A percentile compares a stretch with the other conserved stretches of the same genome.
Evolutionary conservation across 139 green algal species (phyloP).

Genomic region (Diplosphaera chodatii): DNA sequence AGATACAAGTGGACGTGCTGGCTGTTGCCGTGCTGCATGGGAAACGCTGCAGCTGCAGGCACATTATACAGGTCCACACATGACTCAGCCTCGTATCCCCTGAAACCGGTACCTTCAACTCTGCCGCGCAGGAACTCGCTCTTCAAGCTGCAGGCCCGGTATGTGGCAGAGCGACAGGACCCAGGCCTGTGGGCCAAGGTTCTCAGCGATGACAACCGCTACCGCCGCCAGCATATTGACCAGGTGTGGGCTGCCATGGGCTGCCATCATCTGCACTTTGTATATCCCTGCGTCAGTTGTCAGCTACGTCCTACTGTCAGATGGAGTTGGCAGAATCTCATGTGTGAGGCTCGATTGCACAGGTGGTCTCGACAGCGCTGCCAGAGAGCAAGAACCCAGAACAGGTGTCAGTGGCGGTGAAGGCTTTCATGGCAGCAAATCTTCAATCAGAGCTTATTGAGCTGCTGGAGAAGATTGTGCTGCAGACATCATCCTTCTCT

Average conservation of each 20-base stretch:
- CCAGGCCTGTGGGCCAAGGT: constrained; percentile 89
- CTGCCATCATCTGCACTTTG: no score
- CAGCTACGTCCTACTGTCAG: no score
- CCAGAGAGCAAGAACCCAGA: constrained; percentile 97
- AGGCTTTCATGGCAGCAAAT: constrained; percentile 96
- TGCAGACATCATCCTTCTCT: constrained; percentile 94
- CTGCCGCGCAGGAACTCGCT: constrained; percentile 32
- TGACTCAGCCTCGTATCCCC: no score
- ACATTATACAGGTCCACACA: no score
- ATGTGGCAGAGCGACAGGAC: constrained; percentile 94
- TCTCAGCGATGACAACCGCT: constrained; percentile 75
- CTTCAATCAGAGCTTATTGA: constrained; percentile 97
- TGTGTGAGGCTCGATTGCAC: no score
- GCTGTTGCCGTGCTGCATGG: no score
- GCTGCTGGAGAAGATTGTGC: constrained; percentile 99
- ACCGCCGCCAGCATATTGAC: constrained; percentile 85
- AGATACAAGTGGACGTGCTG: no score
- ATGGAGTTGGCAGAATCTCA: no score
- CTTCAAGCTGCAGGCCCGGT: constrained; percentile 97
- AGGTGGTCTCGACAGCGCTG: constrained; percentile 95
- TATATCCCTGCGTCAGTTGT: no score
- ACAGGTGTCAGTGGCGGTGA: constrained; percentile 94
- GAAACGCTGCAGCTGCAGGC: no score
- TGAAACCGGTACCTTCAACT: no score
- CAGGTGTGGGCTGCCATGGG: no score